Percentiles rank a stretch among this genome's conserved stretches.
Evolutionary conservation across 805 yeast species (phyloP).

Genomic region (Barnettozyma sucrosica): DNA sequence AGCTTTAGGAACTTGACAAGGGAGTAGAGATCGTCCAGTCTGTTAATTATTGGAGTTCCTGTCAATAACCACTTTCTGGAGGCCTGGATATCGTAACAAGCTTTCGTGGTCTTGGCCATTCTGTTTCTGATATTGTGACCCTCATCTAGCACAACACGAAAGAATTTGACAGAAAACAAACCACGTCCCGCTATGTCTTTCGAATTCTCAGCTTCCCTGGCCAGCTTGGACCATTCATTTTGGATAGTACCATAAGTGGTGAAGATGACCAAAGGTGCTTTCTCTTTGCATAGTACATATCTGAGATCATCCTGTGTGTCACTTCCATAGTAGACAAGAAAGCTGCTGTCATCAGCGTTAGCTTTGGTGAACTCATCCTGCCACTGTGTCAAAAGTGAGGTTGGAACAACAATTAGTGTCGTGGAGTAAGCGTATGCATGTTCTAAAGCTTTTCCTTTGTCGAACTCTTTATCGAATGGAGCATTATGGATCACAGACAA

Average conservation of each 20-base stretch:
- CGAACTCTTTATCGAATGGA: conserved; percentile 41
- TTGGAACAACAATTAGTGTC: conserved; percentile 80
- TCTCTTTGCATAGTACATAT: conserved; percentile 34
- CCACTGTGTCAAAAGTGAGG: conserved; percentile 92
- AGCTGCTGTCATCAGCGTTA: conserved; percentile 37
- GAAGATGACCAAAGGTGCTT: conserved; percentile 63
- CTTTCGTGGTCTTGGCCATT: conserved; percentile 70
- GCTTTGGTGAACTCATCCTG: conserved; percentile 67
- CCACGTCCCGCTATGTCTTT: conserved; percentile 33
- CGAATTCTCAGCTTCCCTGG: conserved; percentile 15
- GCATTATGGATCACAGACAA: conserved; percentile 64
- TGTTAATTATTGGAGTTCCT: conserved; percentile 88
- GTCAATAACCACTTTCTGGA: conserved; percentile 79
- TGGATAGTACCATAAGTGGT: conserved; percentile 88
- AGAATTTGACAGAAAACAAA: conserved; percentile 64
- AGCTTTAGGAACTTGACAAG: conserved; percentile 65
- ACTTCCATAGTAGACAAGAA: conserved; percentile 73
- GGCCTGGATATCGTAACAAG: conserved; percentile 62
- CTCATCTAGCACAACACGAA: conserved; percentile 79
- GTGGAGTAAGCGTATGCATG: conserved; percentile 55
- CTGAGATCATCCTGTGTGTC: conserved; percentile 45
- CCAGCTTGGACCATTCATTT: conserved; percentile 58
- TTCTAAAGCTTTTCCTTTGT: not conserved
- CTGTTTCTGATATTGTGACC: conserved; percentile 86
- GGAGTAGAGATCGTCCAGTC: conserved; percentile 81